Percentiles rank a stretch among this genome's conserved stretches.
These are phyloP conservation scores for Pontederia crassipes DNA, from an alignment of 176 grass and related monocot species.

Conservation along the genomic window DNA sequence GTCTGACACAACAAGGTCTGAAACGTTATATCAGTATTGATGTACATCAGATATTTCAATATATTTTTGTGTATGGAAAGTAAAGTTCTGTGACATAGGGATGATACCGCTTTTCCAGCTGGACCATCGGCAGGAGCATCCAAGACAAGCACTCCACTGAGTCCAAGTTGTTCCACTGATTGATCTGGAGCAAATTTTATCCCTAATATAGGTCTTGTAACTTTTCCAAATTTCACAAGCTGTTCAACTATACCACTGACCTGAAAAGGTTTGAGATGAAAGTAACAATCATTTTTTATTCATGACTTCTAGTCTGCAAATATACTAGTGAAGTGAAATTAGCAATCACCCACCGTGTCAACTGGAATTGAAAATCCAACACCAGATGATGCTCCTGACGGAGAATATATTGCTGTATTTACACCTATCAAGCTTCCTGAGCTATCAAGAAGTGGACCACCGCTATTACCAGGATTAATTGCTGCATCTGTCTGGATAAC, in stretches of 20 bases:
- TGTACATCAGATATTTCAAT: no score
- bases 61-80: no score
- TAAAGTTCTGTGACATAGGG: background rate
- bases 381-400: conserved; percentile 95
- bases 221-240: conserved; percentile 90
- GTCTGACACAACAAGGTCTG: no score
- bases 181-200: conserved; percentile 99
- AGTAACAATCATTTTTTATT: background rate
- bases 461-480: conserved; percentile 97
- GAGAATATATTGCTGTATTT: conserved; percentile 98
- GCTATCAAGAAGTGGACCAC: conserved; percentile 90
- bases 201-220: conserved; percentile 93
- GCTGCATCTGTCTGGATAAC: conserved; percentile 98
- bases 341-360: conserved; percentile 54
- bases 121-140: conserved; percentile 90
- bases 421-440: conserved; percentile 94
- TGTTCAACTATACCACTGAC: conserved; percentile 93
- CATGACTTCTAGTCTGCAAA: background rate
- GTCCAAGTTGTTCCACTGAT: conserved; percentile 93
- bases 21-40: no score
- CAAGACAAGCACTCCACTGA: conserved; percentile 92
- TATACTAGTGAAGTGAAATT: no score
- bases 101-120: conserved; percentile 90
- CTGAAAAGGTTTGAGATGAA: conserved; percentile 25
- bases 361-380: conserved; percentile 99